Percentiles rank a stretch among this genome's conserved stretches.
Conservation (phyloP, 1,284 basidiomycete species). For the Laetiporus sulphureus region DNA sequence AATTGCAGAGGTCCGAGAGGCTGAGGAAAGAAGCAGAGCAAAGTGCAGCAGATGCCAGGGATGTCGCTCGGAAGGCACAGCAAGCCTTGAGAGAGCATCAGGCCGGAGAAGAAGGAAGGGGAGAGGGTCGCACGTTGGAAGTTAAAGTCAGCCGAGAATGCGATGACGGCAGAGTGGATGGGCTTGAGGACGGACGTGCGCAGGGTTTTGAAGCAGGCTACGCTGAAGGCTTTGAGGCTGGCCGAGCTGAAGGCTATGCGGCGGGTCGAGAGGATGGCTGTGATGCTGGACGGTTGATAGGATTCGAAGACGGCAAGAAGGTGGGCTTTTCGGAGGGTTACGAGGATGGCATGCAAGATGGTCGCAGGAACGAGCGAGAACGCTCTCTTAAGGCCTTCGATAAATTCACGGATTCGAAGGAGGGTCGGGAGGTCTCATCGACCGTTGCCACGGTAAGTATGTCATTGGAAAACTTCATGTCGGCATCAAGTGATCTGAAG, state of each 20-base stretch:
- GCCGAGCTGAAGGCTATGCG: conserved; percentile 40
- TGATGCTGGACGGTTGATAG: conserved; percentile 35
- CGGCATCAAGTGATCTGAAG: not conserved
- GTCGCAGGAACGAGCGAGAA: conserved; percentile 42
- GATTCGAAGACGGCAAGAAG: conserved; percentile 33
- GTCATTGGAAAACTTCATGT: too few species aligned
- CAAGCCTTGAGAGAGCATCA: conserved; percentile 40
- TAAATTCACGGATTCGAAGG: conserved; percentile 41
- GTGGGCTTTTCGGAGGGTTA: conserved; percentile 34
- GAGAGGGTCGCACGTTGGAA: conserved; percentile 34
- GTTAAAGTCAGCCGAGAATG: conserved; percentile 31
- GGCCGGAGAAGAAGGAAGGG: conserved; percentile 38
- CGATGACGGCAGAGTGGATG: conserved; percentile 36
- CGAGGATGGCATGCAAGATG: conserved; percentile 36
- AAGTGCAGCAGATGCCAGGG: conserved; percentile 39
- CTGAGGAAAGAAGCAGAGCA: conserved; percentile 43
- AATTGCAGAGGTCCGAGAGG: conserved; percentile 35
- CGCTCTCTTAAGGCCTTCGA: conserved; percentile 49
- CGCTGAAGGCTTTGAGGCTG: conserved; percentile 33
- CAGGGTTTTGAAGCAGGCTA: conserved; percentile 31
- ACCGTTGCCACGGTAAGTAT: conserved; percentile 4
- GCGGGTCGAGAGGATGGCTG: conserved; percentile 40
- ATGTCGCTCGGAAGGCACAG: conserved; percentile 40
- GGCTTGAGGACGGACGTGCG: conserved; percentile 34
- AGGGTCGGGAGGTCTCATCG: conserved; percentile 25